phyloP scores from a whole-genome alignment of 1,284 basidiomycete genomes.

The Ustilago lituana region DNA sequence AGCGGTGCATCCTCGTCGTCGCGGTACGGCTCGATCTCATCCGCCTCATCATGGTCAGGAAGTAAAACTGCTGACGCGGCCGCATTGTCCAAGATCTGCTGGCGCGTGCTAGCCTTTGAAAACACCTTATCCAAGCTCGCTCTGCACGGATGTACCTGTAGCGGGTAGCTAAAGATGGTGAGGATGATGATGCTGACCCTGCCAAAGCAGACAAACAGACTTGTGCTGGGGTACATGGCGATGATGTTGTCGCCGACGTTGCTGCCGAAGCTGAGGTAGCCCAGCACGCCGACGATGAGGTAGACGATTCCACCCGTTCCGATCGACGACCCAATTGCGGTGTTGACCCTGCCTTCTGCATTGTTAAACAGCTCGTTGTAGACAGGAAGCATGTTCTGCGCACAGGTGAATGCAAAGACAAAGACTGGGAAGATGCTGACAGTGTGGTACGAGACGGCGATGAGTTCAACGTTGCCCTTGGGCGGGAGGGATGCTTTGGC shows the following conservation, averaged over 20 bases:
- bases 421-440: conserved; percentile 85
- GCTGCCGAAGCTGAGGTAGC: conserved; percentile 94
- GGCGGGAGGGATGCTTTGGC: conserved; percentile 49
- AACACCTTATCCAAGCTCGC: conserved; percentile 92
- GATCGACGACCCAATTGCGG: conserved; percentile 85
- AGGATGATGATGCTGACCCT: conserved; percentile 91
- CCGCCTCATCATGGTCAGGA: conserved; percentile 12
- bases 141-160: conserved; percentile 81
- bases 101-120: conserved; percentile 27
- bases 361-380: conserved; percentile 90
- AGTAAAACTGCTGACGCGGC: conserved; percentile 17
- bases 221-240: conserved; percentile 82
- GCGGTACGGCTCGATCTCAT: conserved; percentile 25
- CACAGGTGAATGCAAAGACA: conserved; percentile 77
- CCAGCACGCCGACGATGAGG: conserved; percentile 71
- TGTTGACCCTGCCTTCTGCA: conserved; percentile 83
- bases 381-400: conserved; percentile 72
- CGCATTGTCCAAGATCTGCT: conserved; percentile 40
- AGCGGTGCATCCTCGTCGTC: conserved; percentile 45
- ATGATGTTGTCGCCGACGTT: conserved; percentile 69
- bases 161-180: conserved; percentile 72
- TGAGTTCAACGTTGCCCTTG: conserved; percentile 46
- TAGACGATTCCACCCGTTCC: conserved; percentile 71
- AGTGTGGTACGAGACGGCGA: conserved; percentile 74
- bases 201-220: conserved; percentile 88